phyloP scores from a whole-genome alignment of 805 yeast genomes.

The Jamesozyma piceae region DNA sequence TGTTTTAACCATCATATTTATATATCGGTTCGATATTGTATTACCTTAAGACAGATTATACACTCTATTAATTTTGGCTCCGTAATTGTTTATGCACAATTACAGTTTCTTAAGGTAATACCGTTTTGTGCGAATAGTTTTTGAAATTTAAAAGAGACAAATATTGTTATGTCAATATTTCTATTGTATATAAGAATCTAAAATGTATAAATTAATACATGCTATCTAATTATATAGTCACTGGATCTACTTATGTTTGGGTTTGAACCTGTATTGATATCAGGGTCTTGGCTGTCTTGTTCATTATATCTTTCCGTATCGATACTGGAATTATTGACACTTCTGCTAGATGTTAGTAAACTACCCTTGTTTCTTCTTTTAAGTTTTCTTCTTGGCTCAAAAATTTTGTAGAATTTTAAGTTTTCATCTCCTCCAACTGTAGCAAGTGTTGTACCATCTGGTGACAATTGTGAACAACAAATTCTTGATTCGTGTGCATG shows the following conservation, averaged over 20 bases:
- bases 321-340: background rate
- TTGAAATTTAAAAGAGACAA: too few relatives aligned
- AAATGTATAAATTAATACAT: too few relatives aligned
- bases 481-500: slow-evolving; percentile 89
- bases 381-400: slow-evolving; percentile 44
- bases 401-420: slow-evolving; percentile 87
- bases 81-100: too few relatives aligned
- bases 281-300: background rate
- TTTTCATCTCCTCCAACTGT: slow-evolving; percentile 96
- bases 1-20: too few relatives aligned
- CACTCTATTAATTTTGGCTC: too few relatives aligned
- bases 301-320: too few relatives aligned
- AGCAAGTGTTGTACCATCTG: slow-evolving; percentile 83
- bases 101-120: too few relatives aligned
- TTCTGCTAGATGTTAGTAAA: slow-evolving; percentile 7
- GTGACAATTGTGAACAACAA: slow-evolving; percentile 72
- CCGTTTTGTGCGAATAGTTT: too few relatives aligned
- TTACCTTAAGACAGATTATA: too few relatives aligned
- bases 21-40: too few relatives aligned
- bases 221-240: slow-evolving; percentile 7
- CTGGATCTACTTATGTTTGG: slow-evolving; percentile 5
- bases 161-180: too few relatives aligned
- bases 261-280: slow-evolving; percentile 2
- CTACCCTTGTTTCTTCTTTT: slow-evolving; percentile 29
- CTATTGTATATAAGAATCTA: too few relatives aligned